Base-by-base conservation (phyloP, 2,329 filamentous ascomycete genomes). In the Macrophomina pseudophaseolina region DNA sequence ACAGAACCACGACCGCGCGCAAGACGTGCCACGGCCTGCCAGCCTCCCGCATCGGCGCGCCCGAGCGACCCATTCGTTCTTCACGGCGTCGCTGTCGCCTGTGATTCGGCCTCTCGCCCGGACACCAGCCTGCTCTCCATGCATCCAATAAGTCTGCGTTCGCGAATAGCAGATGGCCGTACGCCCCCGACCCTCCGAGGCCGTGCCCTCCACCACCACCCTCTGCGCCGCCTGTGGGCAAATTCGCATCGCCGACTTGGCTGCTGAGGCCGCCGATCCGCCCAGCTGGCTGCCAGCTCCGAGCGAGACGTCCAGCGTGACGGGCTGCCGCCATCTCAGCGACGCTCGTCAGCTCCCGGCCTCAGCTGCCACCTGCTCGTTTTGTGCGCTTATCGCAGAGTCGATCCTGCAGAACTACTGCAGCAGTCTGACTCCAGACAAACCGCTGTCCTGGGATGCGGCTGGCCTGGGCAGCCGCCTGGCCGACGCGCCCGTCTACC, bases 251-350 rank as follows among this genome's bases (percentile, higher is more conserved):
- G 12, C 42, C 42, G 58, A 40, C 30, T 66, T 69, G 46, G 65
- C 60, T 52, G 58, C 65, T 60, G 67, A 69, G 67, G 66, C 69
- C 48, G 51, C 69, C 32, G 40, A 66, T 65, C 58, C 67, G 42
- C 72, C 71, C 66, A 49, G 56, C 65, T 72, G 70, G 71, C 70
- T 69, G 71, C 56, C 65, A 42, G 18, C 65, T 40, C 59, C 66
- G 32, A 64, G 66, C 42, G 69, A 64, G 67, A 52, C 69, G 59
- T 71, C 68, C 65, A 66, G 16, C 53, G 68, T 68, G 70, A 67
- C 58, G 42, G 58, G 58, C 69, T 68, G 70, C 68, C 53, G 69
- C 8, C 70, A 71, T 64, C 67, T 69, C 52, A 38, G 66, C 33
- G 67, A 72, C 64, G 70, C 71, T 60, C 67, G 66, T 51, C 58